Base-by-base conservation (phyloP, 768 basidiomycete genomes). In the Hortiboletus flavorubellus region DNA sequence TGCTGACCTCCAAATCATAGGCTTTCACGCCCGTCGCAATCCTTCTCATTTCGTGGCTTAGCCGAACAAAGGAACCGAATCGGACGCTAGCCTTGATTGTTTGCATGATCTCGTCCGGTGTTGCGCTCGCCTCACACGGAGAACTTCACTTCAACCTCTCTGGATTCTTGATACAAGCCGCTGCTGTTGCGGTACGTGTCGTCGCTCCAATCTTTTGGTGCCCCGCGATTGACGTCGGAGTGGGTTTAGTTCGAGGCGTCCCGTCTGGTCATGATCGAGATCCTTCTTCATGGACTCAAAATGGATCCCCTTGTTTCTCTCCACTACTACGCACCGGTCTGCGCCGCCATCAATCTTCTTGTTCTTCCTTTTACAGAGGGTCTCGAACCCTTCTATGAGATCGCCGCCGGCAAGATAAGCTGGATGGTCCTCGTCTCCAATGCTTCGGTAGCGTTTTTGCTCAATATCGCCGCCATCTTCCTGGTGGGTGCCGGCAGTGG, bases 281-380 rank as follows among this genome's bases (percentile, higher is more conserved):
- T 95, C 49, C 84, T 98, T 39, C 78, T 98, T 0, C 93, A 97
- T 67, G 94, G 94, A 37, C 76, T 97, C 66, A 97, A 97, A 75
- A 98, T 98, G 95, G 93, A 97, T 67, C 96, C 96, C 0, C 82
- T 98, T 7, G 91, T 93, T 21, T 97, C 94, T 7, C 73, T 98
- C 49, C 91, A 98, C 76, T 98, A 96, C 76, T 97, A 94, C 68
- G 94, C 95, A 10, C 94, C 94, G 14, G 91, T 98, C 49, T 98
- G 96, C 70, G 93, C 96, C 0, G 70, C 77, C 56, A 90, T 98
- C 76, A 98, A 97, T 71, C 80, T 93, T 23, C 68, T 82, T 51
- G 77, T 96, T 59, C 73, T 98, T 18, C 93, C 94, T 8, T 91
- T 98, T 76, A 95, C 92, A 0, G 96, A 98, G 71, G 93, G 96